These are phyloP conservation scores for Zygosaccharomyces sapae DNA, from an alignment of 1,139 yeast species.

Conservation along the genomic window DNA sequence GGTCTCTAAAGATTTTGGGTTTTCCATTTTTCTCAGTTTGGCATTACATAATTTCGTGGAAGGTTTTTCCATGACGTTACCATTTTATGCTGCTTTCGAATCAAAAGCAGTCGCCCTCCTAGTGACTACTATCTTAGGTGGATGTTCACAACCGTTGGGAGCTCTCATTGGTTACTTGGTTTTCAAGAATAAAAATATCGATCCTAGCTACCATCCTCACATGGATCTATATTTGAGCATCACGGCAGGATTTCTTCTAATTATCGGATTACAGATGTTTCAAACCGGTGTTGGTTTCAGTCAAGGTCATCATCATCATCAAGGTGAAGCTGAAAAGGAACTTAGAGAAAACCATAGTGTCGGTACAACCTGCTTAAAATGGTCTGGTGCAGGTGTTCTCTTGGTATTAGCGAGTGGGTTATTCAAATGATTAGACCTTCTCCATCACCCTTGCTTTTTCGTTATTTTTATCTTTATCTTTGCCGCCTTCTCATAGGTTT, in stretches of 20 bases:
- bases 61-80: constrained; percentile 91
- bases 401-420: constrained; percentile 31
- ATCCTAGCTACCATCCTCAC: constrained; percentile 17
- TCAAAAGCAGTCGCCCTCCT: constrained; percentile 61
- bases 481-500: too few species aligned
- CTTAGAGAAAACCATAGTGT: constrained; percentile 31
- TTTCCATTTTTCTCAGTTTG: constrained; percentile 76
- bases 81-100: constrained; percentile 68
- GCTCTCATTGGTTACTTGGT: constrained; percentile 68
- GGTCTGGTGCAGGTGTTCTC: constrained; percentile 36
- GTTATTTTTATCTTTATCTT: too few species aligned
- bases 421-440: constrained; percentile 14
- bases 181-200: constrained; percentile 39
- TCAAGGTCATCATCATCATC: constrained; percentile 36
- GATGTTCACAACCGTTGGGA: constrained; percentile 84
- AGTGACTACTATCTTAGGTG: constrained; percentile 68
- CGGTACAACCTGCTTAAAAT: constrained; percentile 35
- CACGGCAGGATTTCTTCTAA: constrained; percentile 80
- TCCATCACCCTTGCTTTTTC: background rate
- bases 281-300: constrained; percentile 40
- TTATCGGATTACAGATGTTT: constrained; percentile 82
- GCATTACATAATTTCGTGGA: constrained; percentile 91
- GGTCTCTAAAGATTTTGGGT: constrained; percentile 60
- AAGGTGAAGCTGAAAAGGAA: constrained; percentile 28
- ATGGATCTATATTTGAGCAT: constrained; percentile 51